Percentiles rank a stretch among this genome's conserved stretches.
Conservation (phyloP, 306 rosid genomes). For the Oemleria cerasiformis region DNA sequence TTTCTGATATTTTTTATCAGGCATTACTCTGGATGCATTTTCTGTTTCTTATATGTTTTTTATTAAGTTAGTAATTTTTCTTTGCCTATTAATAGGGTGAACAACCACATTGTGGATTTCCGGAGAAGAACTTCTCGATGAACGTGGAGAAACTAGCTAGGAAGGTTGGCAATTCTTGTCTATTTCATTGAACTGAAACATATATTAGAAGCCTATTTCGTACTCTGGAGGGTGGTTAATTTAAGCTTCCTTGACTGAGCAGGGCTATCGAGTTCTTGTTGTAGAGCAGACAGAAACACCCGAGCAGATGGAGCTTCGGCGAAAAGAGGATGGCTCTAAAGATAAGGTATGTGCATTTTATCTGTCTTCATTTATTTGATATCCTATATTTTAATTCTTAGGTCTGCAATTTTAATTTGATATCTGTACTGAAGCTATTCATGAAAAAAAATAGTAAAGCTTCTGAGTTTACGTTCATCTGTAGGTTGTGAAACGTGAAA, state of each 20-base stretch:
- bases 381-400: background rate
- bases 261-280: slow-evolving; percentile 95
- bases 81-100: slow-evolving; percentile 58
- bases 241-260: slow-evolving; percentile 28
- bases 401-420: slow-evolving; percentile 11
- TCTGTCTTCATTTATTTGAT: slow-evolving; percentile 8
- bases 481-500: slow-evolving; percentile 93
- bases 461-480: slow-evolving; percentile 21
- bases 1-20: background rate
- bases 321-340: slow-evolving; percentile 82
- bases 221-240: slow-evolving; percentile 27
- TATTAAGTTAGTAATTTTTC: slow-evolving; percentile 18
- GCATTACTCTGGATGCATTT: slow-evolving; percentile 6
- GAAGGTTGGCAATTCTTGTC: slow-evolving; percentile 58
- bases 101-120: slow-evolving; percentile 99
- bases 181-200: slow-evolving; percentile 7
- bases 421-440: slow-evolving; percentile 4
- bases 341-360: slow-evolving; percentile 60
- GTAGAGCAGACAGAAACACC: slow-evolving; percentile 99
- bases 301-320: slow-evolving; percentile 80
- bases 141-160: slow-evolving; percentile 83
- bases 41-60: background rate
- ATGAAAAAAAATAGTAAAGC: background rate
- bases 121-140: slow-evolving; percentile 80
- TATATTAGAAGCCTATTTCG: slow-evolving; percentile 20